These are phyloP conservation scores for Aspergillus avenaceus DNA, from an alignment of 495 filamentous ascomycete species.

Conservation along the genomic window DNA sequence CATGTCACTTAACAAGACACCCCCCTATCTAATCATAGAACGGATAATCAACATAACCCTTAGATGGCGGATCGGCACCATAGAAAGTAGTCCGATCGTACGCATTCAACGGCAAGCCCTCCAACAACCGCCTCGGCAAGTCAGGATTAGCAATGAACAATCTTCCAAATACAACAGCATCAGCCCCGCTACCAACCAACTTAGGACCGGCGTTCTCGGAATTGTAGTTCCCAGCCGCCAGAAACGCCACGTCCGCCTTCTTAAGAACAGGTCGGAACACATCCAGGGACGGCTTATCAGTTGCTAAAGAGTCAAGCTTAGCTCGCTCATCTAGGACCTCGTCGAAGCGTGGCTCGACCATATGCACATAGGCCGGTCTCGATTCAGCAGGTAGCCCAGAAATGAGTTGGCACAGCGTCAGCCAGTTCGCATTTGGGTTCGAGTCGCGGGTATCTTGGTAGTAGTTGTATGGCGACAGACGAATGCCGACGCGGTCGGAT, in stretches of 20 bases:
- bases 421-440: constrained; percentile 25
- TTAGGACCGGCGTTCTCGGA: constrained; percentile 21
- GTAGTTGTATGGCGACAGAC: constrained; percentile 46
- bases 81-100: constrained; percentile 63
- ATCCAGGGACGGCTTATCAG: constrained; percentile 24
- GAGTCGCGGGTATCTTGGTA: constrained; percentile 42
- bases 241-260: constrained; percentile 26
- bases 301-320: constrained; percentile 31
- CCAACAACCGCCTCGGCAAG: constrained; percentile 52
- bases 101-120: constrained; percentile 48
- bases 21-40: no score
- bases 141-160: constrained; percentile 68
- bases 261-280: constrained; percentile 24
- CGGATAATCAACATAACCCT: constrained; percentile 65
- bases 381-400: constrained; percentile 19
- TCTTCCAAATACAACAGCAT: constrained; percentile 52
- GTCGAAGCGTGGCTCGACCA: constrained; percentile 41
- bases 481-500: constrained; percentile 32
- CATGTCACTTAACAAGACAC: no score
- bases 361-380: constrained; percentile 35
- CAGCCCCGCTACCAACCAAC: constrained; percentile 21
- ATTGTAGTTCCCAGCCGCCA: constrained; percentile 31
- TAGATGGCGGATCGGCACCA: constrained; percentile 25
- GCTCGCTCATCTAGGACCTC: constrained; percentile 42
- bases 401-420: constrained; percentile 21